Evolutionary conservation across 257 asterid species (phyloP).

Genomic region (Voacanga thouarsii): DNA sequence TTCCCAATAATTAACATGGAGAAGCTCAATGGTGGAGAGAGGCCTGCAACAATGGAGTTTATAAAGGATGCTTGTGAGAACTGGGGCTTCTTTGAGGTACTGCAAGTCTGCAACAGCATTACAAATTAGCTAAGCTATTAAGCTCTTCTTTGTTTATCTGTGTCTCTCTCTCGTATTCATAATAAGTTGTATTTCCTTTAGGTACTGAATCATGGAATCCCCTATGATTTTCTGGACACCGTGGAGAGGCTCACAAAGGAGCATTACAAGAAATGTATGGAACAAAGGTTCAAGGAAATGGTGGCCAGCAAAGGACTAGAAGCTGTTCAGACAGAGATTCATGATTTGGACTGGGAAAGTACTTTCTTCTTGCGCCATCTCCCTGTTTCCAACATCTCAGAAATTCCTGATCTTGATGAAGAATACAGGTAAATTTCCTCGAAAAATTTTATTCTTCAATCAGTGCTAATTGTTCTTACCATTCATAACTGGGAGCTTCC

Average conservation of each 20-base stretch:
- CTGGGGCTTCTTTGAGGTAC: slow-evolving; percentile 81
- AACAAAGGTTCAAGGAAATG: slow-evolving; percentile 63
- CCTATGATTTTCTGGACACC: slow-evolving; percentile 52
- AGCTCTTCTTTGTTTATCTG: not conserved
- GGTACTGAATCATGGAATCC: slow-evolving; percentile 62
- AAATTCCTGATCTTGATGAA: slow-evolving; percentile 60
- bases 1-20: slow-evolving; percentile 61
- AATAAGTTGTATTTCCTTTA: slow-evolving; percentile 2
- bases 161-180: not conserved
- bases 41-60: slow-evolving; percentile 49
- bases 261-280: slow-evolving; percentile 62
- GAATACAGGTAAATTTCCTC: slow-evolving; percentile 43
- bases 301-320: slow-evolving; percentile 57
- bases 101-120: not conserved
- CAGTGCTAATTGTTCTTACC: not conserved
- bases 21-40: slow-evolving; percentile 58
- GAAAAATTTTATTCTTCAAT: not conserved
- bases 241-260: slow-evolving; percentile 59
- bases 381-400: slow-evolving; percentile 56
- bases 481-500: not conserved
- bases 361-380: slow-evolving; percentile 62
- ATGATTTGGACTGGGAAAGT: slow-evolving; percentile 68
- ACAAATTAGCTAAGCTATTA: not conserved
- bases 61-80: slow-evolving; percentile 67
- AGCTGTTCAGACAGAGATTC: slow-evolving; percentile 46